These are phyloP conservation scores for Calonectria pauciramosa DNA, from an alignment of 2,329 filamentous ascomycete genomes.

Conservation along the genomic window DNA sequence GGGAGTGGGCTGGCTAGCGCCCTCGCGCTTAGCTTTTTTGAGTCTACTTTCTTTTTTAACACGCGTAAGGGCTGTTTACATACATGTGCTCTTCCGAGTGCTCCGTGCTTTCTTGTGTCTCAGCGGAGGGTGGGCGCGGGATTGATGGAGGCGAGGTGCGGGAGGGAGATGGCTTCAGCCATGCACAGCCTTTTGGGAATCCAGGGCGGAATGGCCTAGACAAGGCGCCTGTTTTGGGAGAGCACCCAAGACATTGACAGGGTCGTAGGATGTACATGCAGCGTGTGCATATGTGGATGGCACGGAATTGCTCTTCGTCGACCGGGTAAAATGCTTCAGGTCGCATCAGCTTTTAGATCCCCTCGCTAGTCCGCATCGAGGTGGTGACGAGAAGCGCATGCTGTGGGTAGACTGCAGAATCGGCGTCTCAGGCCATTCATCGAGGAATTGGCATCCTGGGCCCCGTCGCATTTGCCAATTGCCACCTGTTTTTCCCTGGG, in stretches of 20 bases:
- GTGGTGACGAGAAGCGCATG: not conserved
- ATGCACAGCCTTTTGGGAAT: not conserved
- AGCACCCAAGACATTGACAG: not conserved
- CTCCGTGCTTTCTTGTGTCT: not conserved
- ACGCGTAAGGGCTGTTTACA: not conserved
- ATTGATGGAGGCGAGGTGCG: not conserved
- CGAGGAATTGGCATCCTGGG: not conserved
- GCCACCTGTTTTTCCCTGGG: not conserved
- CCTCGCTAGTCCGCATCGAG: not conserved
- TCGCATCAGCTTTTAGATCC: slow-evolving; percentile 2
- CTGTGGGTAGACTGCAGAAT: not conserved
- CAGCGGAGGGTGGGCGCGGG: not conserved
- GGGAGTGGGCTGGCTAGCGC: not conserved
- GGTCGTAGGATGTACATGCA: not conserved
- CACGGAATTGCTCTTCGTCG: not conserved
- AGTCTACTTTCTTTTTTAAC: not conserved
- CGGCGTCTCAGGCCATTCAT: not conserved
- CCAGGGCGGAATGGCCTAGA: not conserved
- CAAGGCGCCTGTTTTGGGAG: not conserved
- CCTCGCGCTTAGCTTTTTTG: not conserved
- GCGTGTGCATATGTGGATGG: not conserved
- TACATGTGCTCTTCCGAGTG: not conserved
- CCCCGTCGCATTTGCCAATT: not conserved
- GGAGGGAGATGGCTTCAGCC: slow-evolving; percentile 7
- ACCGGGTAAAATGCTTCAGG: not conserved